phyloP scores from a whole-genome alignment of 1,139 yeast species.

The Taphrina populina region DNA sequence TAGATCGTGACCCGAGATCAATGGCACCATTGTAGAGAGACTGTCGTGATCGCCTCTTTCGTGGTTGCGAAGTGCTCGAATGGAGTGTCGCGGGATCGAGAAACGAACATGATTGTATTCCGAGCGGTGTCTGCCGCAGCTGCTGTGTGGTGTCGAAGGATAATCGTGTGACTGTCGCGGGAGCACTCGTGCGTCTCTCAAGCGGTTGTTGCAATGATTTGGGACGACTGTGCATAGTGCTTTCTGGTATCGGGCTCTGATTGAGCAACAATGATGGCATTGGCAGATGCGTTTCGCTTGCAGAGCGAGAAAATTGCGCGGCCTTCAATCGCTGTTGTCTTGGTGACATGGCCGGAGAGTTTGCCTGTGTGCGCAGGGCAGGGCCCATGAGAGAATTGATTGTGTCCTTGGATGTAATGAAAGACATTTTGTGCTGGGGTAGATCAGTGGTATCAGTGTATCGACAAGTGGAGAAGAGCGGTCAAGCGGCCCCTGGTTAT shows the following conservation, averaged over 20 bases:
- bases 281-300: conserved; percentile 13
- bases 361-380: conserved; percentile 19
- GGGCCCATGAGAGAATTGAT: conserved; percentile 32
- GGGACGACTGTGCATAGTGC: conserved; percentile 2
- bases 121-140: too few species aligned
- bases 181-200: too few species aligned
- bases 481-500: too few species aligned
- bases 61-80: conserved; percentile 7
- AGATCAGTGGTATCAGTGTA: too few species aligned
- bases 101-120: too few species aligned
- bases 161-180: too few species aligned
- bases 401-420: conserved; percentile 20
- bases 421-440: conserved; percentile 11
- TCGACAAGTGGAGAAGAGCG: too few species aligned
- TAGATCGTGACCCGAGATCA: conserved; percentile 7
- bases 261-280: too few species aligned
- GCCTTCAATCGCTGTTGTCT: conserved; percentile 17
- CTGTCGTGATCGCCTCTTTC: not conserved
- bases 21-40: conserved; percentile 1
- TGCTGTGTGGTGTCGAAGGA: too few species aligned
- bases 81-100: conserved; percentile 4
- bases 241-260: too few species aligned
- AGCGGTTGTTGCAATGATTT: conserved; percentile 2
- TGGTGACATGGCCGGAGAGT: conserved; percentile 3
- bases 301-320: conserved; percentile 13